These are phyloP conservation scores for Xylaria sp. DNA, from an alignment of 2,329 filamentous ascomycete genomes.

Conservation along the genomic window DNA sequence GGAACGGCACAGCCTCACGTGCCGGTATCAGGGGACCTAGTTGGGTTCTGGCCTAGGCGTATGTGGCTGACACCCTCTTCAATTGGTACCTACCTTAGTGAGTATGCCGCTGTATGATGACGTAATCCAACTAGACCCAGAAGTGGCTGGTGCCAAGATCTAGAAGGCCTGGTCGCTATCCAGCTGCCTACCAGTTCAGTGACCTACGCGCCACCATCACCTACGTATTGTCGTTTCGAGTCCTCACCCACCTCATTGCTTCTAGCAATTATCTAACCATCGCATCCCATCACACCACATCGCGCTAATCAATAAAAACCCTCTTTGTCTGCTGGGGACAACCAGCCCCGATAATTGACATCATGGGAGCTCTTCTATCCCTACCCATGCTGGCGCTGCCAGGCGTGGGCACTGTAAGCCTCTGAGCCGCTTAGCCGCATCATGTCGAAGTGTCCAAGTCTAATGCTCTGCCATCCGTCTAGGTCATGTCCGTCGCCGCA, in stretches of 20 bases:
- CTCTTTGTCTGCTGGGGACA: neutral
- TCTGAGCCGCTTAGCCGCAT: constrained; percentile 24
- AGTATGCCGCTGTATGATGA: neutral
- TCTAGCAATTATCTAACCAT: neutral
- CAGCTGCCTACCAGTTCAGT: neutral
- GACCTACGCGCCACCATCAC: neutral
- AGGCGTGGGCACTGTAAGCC: constrained; percentile 82
- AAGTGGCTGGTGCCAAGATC: constrained; percentile 15
- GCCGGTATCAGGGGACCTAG: neutral
- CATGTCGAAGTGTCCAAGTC: constrained; percentile 20
- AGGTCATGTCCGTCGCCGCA: constrained; percentile 81
- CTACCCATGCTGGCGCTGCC: constrained; percentile 90
- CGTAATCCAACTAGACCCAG: neutral
- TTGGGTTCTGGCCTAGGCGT: too few relatives aligned
- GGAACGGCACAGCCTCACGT: neutral
- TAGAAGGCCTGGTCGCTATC: neutral
- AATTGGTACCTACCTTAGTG: neutral
- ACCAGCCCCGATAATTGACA: constrained; percentile 20
- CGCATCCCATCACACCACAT: constrained; percentile 6
- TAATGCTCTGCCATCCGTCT: constrained; percentile 36
- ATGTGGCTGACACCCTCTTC: neutral
- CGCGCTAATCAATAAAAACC: constrained; percentile 10
- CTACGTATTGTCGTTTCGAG: neutral
- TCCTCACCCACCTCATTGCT: neutral
- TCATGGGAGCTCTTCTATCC: constrained; percentile 92